These are phyloP conservation scores for Geotrichum ghanense DNA, from an alignment of 805 yeast species.

Conservation along the genomic window DNA sequence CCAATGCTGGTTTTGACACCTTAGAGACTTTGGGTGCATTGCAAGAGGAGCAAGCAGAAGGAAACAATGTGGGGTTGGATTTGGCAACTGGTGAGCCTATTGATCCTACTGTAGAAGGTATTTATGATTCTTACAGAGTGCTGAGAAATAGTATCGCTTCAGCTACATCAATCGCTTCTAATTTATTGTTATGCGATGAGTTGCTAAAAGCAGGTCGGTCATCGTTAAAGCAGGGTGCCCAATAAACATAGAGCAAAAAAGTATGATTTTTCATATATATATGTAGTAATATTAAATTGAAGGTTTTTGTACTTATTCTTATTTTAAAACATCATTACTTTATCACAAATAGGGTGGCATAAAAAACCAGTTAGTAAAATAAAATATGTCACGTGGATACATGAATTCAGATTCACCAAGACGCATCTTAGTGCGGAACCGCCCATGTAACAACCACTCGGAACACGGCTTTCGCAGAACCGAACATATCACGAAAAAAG, in stretches of 20 bases:
- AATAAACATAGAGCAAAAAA: slow-evolving; percentile 22
- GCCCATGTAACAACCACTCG: no score
- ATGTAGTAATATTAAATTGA: no score
- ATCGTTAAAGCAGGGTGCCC: slow-evolving; percentile 50
- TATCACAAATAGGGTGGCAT: no score
- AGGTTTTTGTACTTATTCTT: no score
- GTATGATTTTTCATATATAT: no score
- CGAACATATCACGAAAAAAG: no score
- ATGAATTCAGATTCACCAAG: no score
- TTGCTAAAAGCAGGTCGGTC: slow-evolving; percentile 93
- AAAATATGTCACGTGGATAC: no score
- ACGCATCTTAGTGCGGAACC: no score
- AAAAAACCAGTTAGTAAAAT: no score
- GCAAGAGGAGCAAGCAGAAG: slow-evolving; percentile 79
- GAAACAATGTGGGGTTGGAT: slow-evolving; percentile 81
- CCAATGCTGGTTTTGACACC: slow-evolving; percentile 89
- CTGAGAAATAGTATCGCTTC: slow-evolving; percentile 84
- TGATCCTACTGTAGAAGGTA: slow-evolving; percentile 89
- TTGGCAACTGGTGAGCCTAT: slow-evolving; percentile 86
- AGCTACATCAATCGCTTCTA: slow-evolving; percentile 90
- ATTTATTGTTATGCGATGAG: slow-evolving; percentile 89
- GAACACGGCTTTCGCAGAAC: no score
- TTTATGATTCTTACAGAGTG: slow-evolving; percentile 94
- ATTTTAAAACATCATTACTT: no score
- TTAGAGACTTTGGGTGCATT: slow-evolving; percentile 80